Evolutionary conservation across 2,329 filamentous ascomycete species (phyloP), one percentile per base, ranked within the genome.

Genomic region (Pseudogymnoascus sp.): DNA sequence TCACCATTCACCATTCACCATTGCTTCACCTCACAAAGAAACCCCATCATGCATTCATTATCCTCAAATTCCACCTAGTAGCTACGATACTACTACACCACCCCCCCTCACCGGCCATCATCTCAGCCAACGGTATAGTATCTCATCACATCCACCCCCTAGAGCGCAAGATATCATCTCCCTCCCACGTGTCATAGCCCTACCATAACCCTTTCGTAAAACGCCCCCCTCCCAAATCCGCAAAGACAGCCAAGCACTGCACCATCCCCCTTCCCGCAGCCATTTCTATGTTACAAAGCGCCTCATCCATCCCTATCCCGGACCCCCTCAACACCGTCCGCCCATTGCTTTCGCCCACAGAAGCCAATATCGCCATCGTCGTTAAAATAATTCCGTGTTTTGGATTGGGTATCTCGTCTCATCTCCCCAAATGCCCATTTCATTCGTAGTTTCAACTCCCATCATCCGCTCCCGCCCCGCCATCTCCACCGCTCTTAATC

Each of bases 401-500:
- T 28, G 24, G 43, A 28, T 50, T 28, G 43, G 43, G 43, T 50
- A 50, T 50, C 43, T 19, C 16, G 7, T 16, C 24, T 50, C 24
- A 8, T 28, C 43, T 28, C 12, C 43, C 43, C 43, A 24, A 8
- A 46, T 19, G 22, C 43, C 43, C 43, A 50, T 50, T 28, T 28
- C 43, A 50, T n/a, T 50, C 24, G 24, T 50, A 50, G 41, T 50
- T 50, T 50, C 66, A 72, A 65, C 60, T 67, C 11, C 65, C 67
- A 53, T 64, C 65, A 12, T 71, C 68, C 41, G 65, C 66, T 61
- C 68, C 66, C 38, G 67, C 64, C 46, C 63, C 63, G 26, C 65
- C 67, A n/a, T 72, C 71, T 3, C 70, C 71, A 19, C 70, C 69
- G 16, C 68, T 72, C 61, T 74, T 74, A 61, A 73, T 71, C 12